Evolutionary conservation across 164 flowering plant species (phyloP), one percentile per base, ranked within the genome.

Genomic region (Stephania japonica): DNA sequence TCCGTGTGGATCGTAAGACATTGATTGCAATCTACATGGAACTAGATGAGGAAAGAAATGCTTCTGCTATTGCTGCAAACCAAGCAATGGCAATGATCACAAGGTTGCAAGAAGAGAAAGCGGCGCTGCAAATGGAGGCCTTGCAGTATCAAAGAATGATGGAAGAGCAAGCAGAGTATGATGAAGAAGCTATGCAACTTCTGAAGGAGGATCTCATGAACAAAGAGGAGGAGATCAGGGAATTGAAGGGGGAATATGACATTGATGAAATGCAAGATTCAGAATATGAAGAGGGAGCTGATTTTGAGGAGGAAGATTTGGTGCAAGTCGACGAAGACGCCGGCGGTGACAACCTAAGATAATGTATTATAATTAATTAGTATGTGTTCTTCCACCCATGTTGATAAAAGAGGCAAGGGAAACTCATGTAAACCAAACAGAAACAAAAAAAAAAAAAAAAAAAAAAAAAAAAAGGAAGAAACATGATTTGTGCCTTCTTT

Each of bases 81-180:
- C 85, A 91, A 68, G 91, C 97, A 18, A 90, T 90, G 98, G 95
- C 98, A 23, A 93, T 93, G 98, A 91, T 93, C 67, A 91, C 94
- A 0, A 72, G 90, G 75, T 75, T 94, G 73, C 98, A 94, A 73
- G 94, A 88, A 49, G 97, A 89, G 81, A 94, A 94, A 77, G 93
- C 97, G 8, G 86, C 94, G 14, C 84, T 90, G 5, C 91, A 88
- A 32, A 90, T 92, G 98, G 97, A 92, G 75, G 93, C 97, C 7
- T 78, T 90, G 71, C 98, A 94, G 77, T 92, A 92, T 80, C 91
- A 89, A 79, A 88, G 98, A 74, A 85, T 94, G 94, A 94, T 94
- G 97, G 97, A 94, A 69, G 98, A 94, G 78, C 97, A 94, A 70
- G 90, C 92, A 24, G 97, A 92, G 82, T 91, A 92, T 73, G 97